These are phyloP conservation scores for Mycena leptocephala DNA, from an alignment of 768 basidiomycete genomes.

Conservation along the genomic window DNA sequence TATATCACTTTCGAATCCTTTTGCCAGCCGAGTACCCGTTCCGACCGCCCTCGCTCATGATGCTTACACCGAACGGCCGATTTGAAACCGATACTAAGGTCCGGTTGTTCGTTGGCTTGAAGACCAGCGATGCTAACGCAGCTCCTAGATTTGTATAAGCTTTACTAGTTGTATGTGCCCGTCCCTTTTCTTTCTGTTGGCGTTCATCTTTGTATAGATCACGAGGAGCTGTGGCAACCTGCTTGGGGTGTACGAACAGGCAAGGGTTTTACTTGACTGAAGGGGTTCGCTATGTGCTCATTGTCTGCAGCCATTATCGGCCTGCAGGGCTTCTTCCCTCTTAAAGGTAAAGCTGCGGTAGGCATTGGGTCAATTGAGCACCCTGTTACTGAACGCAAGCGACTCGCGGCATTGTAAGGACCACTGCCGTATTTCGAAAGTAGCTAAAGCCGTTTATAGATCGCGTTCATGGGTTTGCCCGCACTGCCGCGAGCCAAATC, in stretches of 20 bases:
- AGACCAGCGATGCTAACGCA: slow-evolving; percentile 1
- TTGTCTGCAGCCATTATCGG: slow-evolving; percentile 81
- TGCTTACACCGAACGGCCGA: slow-evolving; percentile 97
- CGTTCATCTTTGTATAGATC: slow-evolving; percentile 66
- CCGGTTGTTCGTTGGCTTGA: slow-evolving; percentile 32
- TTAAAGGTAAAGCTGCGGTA: slow-evolving; percentile 89
- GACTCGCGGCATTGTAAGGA: slow-evolving; percentile 83
- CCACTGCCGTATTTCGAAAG: background rate
- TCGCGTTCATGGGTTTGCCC: slow-evolving; percentile 89
- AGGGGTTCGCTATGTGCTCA: slow-evolving; percentile 14
- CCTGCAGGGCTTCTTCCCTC: slow-evolving; percentile 90
- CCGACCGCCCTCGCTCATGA: slow-evolving; percentile 95
- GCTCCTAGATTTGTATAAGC: slow-evolving; percentile 88
- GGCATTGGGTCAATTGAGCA: slow-evolving; percentile 93
- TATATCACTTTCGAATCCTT: slow-evolving; percentile 96
- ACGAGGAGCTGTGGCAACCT: slow-evolving; percentile 98
- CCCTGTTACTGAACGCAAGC: slow-evolving; percentile 81
- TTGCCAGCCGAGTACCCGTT: slow-evolving; percentile 97
- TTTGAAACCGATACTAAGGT: slow-evolving; percentile 98
- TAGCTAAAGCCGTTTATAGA: slow-evolving; percentile 56
- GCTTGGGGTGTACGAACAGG: slow-evolving; percentile 98
- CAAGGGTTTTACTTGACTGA: slow-evolving; percentile 47
- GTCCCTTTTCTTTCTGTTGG: background rate
- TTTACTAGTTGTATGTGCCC: slow-evolving; percentile 87
- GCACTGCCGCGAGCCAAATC: slow-evolving; percentile 78